A percentile compares a stretch with the other conserved stretches of the same genome.
Evolutionary conservation across 1,139 yeast genomes (phyloP).

Genomic region (Yamadazyma mexicana): DNA sequence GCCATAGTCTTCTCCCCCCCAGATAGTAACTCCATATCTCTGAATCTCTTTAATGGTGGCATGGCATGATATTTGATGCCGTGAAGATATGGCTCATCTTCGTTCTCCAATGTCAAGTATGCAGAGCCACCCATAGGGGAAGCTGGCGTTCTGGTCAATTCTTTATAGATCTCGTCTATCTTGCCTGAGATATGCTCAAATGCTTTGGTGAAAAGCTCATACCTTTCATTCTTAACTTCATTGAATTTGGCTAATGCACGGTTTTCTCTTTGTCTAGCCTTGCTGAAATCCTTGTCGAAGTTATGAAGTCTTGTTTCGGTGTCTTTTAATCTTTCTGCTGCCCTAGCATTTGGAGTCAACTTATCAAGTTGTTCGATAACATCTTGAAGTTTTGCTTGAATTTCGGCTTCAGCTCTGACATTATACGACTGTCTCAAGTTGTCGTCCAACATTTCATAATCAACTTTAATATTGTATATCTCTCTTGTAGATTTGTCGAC

Average conservation of each 20-base stretch:
- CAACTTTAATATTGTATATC: slow-evolving; percentile 52
- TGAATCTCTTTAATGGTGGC: slow-evolving; percentile 93
- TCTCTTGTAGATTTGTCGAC: slow-evolving; percentile 40
- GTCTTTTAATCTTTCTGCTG: slow-evolving; percentile 72
- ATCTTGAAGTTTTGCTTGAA: slow-evolving; percentile 35
- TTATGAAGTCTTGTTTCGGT: slow-evolving; percentile 61
- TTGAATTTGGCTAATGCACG: slow-evolving; percentile 58
- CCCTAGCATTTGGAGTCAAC: slow-evolving; percentile 79
- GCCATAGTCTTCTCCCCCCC: slow-evolving; percentile 99
- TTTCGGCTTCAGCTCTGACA: slow-evolving; percentile 47
- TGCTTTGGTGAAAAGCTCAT: slow-evolving; percentile 64
- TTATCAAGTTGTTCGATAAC: slow-evolving; percentile 51
- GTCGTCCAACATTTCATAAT: slow-evolving; percentile 51
- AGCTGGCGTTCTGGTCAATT: slow-evolving; percentile 67
- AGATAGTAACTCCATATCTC: slow-evolving; percentile 89
- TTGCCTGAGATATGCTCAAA: slow-evolving; percentile 71
- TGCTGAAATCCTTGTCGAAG: slow-evolving; percentile 65
- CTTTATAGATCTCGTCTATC: slow-evolving; percentile 84
- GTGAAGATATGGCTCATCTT: slow-evolving; percentile 80
- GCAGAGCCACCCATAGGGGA: slow-evolving; percentile 93
- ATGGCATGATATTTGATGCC: slow-evolving; percentile 92
- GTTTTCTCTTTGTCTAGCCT: slow-evolving; percentile 62
- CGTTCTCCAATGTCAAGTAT: slow-evolving; percentile 80
- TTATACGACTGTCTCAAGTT: slow-evolving; percentile 40
- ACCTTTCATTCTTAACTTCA: slow-evolving; percentile 59